These are phyloP conservation scores for Aspergillus latus DNA, from an alignment of 2,329 filamentous ascomycete species.

Conservation along the genomic window DNA sequence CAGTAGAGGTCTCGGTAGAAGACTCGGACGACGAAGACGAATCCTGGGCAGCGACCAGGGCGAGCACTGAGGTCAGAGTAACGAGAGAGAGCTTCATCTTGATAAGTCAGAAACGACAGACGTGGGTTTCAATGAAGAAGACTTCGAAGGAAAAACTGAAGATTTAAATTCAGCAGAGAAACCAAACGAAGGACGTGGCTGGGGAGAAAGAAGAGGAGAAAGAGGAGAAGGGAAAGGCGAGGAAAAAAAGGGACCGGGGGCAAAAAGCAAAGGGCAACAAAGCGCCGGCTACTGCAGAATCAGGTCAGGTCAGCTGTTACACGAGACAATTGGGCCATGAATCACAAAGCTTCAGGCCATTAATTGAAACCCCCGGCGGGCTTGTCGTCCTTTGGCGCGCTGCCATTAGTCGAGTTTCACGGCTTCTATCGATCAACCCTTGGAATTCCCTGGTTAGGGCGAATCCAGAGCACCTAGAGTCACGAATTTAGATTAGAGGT, in stretches of 20 bases:
- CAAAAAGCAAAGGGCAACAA: conserved; percentile 16
- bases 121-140: not conserved
- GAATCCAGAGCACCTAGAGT: conserved; percentile 6
- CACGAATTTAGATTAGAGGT: not conserved
- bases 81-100: conserved; percentile 47
- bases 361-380: conserved; percentile 11
- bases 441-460: conserved; percentile 7
- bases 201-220: conserved; percentile 13
- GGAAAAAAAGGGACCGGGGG: conserved; percentile 12
- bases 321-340: conserved; percentile 1
- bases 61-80: conserved; percentile 47
- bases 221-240: conserved; percentile 9
- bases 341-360: conserved; percentile 1
- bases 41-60: conserved; percentile 45
- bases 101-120: conserved; percentile 19
- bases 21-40: conserved; percentile 20
- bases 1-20: conserved; percentile 14
- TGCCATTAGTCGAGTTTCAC: conserved; percentile 25
- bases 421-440: conserved; percentile 3
- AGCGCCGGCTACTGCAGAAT: conserved; percentile 12
- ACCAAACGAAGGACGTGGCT: conserved; percentile 11
- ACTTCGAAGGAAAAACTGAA: not conserved
- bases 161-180: conserved; percentile 12
- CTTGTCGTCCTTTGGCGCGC: conserved; percentile 11
- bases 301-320: conserved; percentile 8